These are phyloP conservation scores for Arabidopsis suecica DNA, from an alignment of 345 rosid genomes.

Conservation along the genomic window DNA sequence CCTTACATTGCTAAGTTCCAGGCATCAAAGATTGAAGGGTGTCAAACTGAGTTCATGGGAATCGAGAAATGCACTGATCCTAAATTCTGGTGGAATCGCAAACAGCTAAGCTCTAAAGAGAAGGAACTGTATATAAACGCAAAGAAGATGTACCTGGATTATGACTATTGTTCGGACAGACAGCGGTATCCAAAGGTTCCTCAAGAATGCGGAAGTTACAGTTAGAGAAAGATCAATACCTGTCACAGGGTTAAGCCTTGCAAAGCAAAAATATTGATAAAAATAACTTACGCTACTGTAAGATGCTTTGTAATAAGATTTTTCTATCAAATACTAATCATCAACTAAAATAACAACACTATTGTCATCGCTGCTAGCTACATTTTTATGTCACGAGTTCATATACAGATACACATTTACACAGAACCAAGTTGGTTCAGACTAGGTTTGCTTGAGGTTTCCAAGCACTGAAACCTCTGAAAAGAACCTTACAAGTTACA, in stretches of 20 bases:
- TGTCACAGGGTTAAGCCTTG: conserved; percentile 31
- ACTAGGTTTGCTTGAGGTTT: neutral
- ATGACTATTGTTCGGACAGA: conserved; percentile 51
- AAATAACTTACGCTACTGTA: neutral
- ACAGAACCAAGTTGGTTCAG: conserved; percentile 1
- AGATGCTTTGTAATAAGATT: conserved; percentile 10
- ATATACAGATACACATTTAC: conserved; percentile 10
- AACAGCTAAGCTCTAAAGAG: conserved; percentile 35
- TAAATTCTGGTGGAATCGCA: conserved; percentile 46
- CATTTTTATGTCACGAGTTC: conserved; percentile 4
- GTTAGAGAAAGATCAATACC: conserved; percentile 34
- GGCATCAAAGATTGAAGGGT: conserved; percentile 44
- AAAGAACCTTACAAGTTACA: conserved; percentile 5
- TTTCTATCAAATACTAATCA: conserved; percentile 6
- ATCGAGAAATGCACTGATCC: conserved; percentile 37
- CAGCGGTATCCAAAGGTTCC: conserved; percentile 41
- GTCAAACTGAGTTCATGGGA: conserved; percentile 32
- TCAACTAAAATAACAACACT: conserved; percentile 5
- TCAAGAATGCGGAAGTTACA: conserved; percentile 43
- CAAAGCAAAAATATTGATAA: conserved; percentile 5
- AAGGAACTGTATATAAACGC: conserved; percentile 19
- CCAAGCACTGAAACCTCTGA: conserved; percentile 19
- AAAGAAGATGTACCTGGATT: conserved; percentile 43
- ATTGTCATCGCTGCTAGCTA: neutral
- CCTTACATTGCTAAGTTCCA: conserved; percentile 50